Conservation (phyloP, 2,329 filamentous ascomycete genomes). For the Periconia sp. region DNA sequence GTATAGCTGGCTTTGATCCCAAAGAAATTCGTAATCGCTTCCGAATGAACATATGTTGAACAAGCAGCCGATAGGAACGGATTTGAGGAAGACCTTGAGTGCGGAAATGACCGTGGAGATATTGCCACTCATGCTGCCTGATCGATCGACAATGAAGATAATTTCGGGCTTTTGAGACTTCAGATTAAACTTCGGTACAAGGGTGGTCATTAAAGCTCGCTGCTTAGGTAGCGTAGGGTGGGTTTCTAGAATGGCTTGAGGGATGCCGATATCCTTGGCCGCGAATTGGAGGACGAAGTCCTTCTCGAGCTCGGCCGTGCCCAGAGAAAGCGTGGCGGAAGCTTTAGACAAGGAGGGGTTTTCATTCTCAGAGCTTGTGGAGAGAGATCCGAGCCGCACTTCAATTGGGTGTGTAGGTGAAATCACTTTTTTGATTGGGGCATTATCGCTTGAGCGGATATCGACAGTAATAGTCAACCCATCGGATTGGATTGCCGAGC, state of each 20-base stretch:
- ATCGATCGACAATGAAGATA: slow-evolving; percentile 74
- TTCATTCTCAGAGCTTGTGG: slow-evolving; percentile 47
- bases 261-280: slow-evolving; percentile 62
- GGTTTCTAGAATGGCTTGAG: slow-evolving; percentile 67
- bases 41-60: slow-evolving; percentile 75
- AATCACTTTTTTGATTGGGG: slow-evolving; percentile 64
- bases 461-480: slow-evolving; percentile 63
- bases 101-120: slow-evolving; percentile 62
- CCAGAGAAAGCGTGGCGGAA: slow-evolving; percentile 63
- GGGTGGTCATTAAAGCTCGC: slow-evolving; percentile 69
- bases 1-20: slow-evolving; percentile 53
- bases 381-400: slow-evolving; percentile 65
- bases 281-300: slow-evolving; percentile 71
- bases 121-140: slow-evolving; percentile 65
- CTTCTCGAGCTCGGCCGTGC: slow-evolving; percentile 59
- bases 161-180: slow-evolving; percentile 63
- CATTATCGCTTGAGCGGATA: slow-evolving; percentile 59
- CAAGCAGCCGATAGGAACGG: slow-evolving; percentile 63
- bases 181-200: slow-evolving; percentile 71
- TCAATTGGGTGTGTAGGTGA: slow-evolving; percentile 71
- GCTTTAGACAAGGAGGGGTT: slow-evolving; percentile 62
- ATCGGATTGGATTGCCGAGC: slow-evolving; percentile 16
- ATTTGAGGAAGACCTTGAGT: slow-evolving; percentile 67
- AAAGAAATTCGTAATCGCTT: slow-evolving; percentile 50
- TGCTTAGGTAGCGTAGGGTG: slow-evolving; percentile 66